Conservation (phyloP, 345 rosid genomes). For the Linum usitatissimum region DNA sequence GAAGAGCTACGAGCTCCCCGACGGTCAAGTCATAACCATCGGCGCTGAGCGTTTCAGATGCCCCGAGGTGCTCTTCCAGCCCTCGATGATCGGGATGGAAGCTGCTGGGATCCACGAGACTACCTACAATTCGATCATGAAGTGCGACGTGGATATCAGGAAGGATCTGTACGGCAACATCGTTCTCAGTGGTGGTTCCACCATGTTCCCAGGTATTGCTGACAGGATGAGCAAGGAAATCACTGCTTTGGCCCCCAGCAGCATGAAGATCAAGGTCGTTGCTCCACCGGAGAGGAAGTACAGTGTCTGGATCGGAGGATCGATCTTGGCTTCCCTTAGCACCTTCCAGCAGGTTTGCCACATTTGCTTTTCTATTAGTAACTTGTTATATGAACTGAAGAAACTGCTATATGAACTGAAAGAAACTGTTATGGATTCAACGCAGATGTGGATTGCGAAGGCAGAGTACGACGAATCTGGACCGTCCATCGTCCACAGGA, state of each 20-base stretch:
- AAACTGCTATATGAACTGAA: neutral
- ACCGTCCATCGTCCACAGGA: neutral
- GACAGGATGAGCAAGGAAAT: neutral
- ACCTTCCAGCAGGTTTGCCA: neutral
- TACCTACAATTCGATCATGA: neutral
- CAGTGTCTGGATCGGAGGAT: neutral
- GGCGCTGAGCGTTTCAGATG: neutral
- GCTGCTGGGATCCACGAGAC: neutral
- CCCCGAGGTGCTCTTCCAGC: neutral
- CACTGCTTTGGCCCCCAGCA: neutral
- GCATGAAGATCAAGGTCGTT: neutral
- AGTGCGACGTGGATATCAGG: neutral
- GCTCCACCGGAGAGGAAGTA: neutral
- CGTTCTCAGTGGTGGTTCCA: neutral
- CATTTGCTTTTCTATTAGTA: no score
- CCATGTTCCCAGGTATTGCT: neutral
- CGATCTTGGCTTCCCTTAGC: neutral
- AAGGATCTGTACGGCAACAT: neutral
- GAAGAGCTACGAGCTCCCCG: neutral
- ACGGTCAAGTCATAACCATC: neutral
- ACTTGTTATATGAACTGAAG: no score
- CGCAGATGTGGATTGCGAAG: neutral
- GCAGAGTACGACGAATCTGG: neutral
- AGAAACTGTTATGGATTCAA: no score
- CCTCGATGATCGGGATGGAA: neutral